These are phyloP conservation scores for Stemphylium vesicarium DNA, from an alignment of 2,329 filamentous ascomycete species.

Conservation along the genomic window DNA sequence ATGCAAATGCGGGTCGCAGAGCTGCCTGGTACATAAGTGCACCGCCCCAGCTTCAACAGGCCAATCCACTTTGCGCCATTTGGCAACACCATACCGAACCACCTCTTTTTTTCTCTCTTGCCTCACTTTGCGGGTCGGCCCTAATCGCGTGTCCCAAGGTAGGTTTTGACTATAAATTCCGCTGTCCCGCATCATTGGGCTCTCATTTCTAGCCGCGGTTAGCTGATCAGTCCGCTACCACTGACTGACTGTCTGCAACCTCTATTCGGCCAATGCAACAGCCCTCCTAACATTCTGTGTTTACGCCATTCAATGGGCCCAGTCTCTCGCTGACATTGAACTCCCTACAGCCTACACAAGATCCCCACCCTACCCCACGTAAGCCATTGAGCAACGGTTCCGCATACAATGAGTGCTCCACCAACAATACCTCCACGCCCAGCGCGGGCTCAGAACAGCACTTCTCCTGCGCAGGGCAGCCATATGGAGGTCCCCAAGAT, in stretches of 20 bases:
- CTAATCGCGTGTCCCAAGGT: slow-evolving; percentile 21
- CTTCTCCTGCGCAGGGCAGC: slow-evolving; percentile 47
- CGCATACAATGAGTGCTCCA: slow-evolving; percentile 54
- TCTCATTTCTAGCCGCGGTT: slow-evolving; percentile 25
- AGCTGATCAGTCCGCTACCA: slow-evolving; percentile 23
- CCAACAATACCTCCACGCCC: slow-evolving; percentile 69
- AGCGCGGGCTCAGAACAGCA: slow-evolving; percentile 58
- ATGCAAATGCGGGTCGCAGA: slow-evolving; percentile 41
- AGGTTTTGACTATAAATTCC: slow-evolving; percentile 15
- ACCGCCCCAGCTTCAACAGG: slow-evolving; percentile 23
- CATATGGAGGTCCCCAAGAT: slow-evolving; percentile 69
- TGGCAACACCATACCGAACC: slow-evolving; percentile 11
- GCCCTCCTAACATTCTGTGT: slow-evolving; percentile 34
- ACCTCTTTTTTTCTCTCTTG: slow-evolving; percentile 1
- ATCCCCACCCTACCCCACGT: slow-evolving; percentile 17
- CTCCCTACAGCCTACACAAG: slow-evolving; percentile 17
- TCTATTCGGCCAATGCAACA: slow-evolving; percentile 17
- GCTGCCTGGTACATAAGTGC: slow-evolving; percentile 37
- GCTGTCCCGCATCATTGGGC: slow-evolving; percentile 29
- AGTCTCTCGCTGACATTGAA: slow-evolving; percentile 30
- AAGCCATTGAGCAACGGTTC: slow-evolving; percentile 18
- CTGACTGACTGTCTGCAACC: slow-evolving; percentile 6
- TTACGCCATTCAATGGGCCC: slow-evolving; percentile 25
- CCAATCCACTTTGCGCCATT: slow-evolving; percentile 27
- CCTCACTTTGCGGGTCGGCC: slow-evolving; percentile 4